phyloP scores from a whole-genome alignment of 345 rosid species.

The Cardamine occulta region DNA sequence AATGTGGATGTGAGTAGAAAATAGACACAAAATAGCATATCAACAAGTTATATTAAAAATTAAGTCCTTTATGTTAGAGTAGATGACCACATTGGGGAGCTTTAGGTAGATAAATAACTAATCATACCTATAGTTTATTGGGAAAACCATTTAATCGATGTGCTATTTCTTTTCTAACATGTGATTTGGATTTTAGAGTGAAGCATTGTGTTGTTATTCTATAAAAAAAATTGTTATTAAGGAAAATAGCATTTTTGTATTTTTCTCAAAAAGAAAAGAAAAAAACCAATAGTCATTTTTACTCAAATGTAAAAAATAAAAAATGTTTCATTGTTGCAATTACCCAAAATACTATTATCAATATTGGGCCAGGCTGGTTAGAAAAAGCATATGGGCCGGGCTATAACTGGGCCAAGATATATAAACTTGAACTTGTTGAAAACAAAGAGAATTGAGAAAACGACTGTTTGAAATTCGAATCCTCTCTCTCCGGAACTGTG shows the following conservation, averaged over 20 bases:
- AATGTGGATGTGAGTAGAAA: neutral
- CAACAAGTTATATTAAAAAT: neutral
- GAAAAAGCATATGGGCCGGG: neutral
- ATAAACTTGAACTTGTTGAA: neutral
- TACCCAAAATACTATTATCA: neutral
- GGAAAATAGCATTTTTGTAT: neutral
- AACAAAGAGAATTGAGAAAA: neutral
- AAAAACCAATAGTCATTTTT: neutral
- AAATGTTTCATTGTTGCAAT: neutral
- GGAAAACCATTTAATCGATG: neutral
- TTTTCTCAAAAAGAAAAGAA: neutral
- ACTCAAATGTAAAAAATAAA: neutral
- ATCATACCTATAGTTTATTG: neutral
- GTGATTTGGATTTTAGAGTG: neutral
- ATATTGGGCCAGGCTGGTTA: constrained; percentile 11
- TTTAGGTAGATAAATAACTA: neutral
- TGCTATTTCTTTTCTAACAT: neutral
- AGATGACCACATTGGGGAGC: neutral
- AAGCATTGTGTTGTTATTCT: neutral
- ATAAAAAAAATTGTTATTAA: neutral
- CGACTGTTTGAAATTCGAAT: constrained; percentile 31
- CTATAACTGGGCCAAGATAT: neutral
- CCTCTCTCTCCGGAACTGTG: constrained; percentile 1
- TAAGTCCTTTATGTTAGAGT: neutral
- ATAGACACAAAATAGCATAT: neutral